Base-by-base conservation (phyloP, 495 filamentous ascomycete species). In the Penicillium egyptiacum region DNA sequence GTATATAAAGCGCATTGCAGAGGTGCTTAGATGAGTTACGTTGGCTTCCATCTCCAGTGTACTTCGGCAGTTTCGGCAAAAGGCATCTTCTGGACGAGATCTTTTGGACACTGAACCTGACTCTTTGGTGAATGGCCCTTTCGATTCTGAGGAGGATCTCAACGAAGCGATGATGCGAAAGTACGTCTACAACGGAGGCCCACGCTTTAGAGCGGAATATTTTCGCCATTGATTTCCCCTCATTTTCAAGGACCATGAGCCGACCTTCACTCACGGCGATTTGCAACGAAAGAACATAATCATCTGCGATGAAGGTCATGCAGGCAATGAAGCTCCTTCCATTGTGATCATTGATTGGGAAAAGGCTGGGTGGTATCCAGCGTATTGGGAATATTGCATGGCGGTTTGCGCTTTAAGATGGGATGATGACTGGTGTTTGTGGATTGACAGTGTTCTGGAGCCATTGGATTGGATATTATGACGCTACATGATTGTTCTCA, bases 301-400 rank as follows among this genome's bases (percentile, higher is more conserved):
- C 16, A 33, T 54, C 11, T 11, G 37, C 17, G 52, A 55, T 47
- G 55, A 48, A 30, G 39, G 17, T 50, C 55, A 71, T 48, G 59
- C 52, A 51, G 45, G 42, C 17, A 57, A 53, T 22, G 59, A 63
- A 66, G 65, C 58, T 56, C 52, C 51, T 61, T 46, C 52, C 9
- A 54, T 70, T 9, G 71, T 72, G 25, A 68, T 78, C 51, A 63
- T 79, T 55, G 71, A 80, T 56, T 77, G 71, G 76, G 77, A 76
- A 55, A 68, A 66, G n/a, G 28, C 72, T 20, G 77, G 70, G 28
- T 79, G 74, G 70, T 73, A 64, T 57, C 73, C 74, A 17, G 23
- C 50, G 16, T 78, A 77, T 53, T 79, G 73, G 75, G 77, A 80
- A 59, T 78, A 75, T 60, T 73, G 61, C 68, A 61, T 64, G 42